A percentile compares a stretch with the other conserved stretches of the same genome.
phyloP scores from a whole-genome alignment of 2,329 filamentous ascomycete species.

The Dryadomyces quercivorus region DNA sequence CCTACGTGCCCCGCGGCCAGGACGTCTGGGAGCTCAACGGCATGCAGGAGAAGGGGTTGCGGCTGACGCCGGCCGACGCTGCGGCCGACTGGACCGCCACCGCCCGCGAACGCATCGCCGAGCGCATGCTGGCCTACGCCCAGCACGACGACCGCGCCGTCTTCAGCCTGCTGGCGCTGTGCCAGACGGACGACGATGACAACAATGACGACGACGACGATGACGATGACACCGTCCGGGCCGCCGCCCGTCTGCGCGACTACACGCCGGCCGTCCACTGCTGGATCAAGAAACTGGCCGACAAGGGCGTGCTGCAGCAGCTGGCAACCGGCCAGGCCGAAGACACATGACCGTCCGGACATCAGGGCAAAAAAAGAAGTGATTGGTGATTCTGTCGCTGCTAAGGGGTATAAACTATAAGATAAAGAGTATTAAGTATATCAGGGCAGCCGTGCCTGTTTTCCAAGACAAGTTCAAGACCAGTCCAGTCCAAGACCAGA shows the following conservation, averaged over 20 bases:
- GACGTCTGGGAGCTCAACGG: conserved; percentile 90
- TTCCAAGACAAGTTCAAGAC: too few relatives aligned
- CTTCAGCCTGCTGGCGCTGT: conserved; percentile 60
- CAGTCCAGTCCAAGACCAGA: background rate
- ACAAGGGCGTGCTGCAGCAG: conserved; percentile 48
- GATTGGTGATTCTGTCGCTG: too few relatives aligned
- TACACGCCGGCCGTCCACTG: conserved; percentile 55
- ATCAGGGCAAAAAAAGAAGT: background rate
- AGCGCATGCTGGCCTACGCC: conserved; percentile 39
- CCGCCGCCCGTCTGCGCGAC: conserved; percentile 48
- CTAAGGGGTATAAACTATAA: background rate
- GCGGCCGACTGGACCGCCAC: conserved; percentile 53
- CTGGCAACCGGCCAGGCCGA: conserved; percentile 8
- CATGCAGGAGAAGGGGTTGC: conserved; percentile 62
- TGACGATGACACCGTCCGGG: conserved; percentile 36
- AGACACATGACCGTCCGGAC: background rate
- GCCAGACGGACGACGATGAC: conserved; percentile 23
- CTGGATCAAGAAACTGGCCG: conserved; percentile 59
- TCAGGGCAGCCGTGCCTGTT: too few relatives aligned
- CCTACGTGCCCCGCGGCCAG: conserved; percentile 72
- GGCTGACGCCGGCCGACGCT: conserved; percentile 34
- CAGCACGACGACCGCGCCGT: conserved; percentile 7
- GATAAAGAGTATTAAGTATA: too few relatives aligned
- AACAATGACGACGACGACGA: conserved; percentile 19
- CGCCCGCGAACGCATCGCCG: conserved; percentile 51